Conservation (phyloP, 2,329 filamentous ascomycete genomes). For the Colletotrichum sp. region DNA sequence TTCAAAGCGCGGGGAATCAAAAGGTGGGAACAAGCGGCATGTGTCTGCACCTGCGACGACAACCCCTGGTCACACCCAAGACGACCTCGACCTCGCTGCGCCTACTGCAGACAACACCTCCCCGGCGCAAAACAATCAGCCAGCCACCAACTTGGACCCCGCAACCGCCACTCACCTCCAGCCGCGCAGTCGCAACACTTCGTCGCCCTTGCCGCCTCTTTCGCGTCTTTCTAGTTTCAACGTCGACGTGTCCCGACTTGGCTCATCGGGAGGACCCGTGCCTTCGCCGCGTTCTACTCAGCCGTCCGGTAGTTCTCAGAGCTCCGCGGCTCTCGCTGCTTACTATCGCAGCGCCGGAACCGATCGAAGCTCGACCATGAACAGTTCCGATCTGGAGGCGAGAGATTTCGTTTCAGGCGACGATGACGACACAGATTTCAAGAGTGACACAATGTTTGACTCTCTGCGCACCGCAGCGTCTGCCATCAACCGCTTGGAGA, state of each 20-base stretch:
- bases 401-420: conserved; percentile 71
- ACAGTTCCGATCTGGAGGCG: conserved; percentile 72
- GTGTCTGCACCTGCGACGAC: conserved; percentile 56
- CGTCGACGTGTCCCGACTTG: conserved; percentile 55
- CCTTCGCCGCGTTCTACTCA: conserved; percentile 44
- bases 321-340: conserved; percentile 50
- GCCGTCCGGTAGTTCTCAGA: conserved; percentile 45
- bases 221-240: conserved; percentile 61
- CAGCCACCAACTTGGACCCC: conserved; percentile 29
- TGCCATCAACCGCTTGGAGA: conserved; percentile 69
- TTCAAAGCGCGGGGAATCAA: conserved; percentile 53
- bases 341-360: conserved; percentile 37
- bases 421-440: conserved; percentile 79
- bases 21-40: conserved; percentile 52
- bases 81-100: conserved; percentile 22
- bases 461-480: conserved; percentile 76
- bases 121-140: conserved; percentile 30
- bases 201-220: conserved; percentile 62
- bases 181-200: conserved; percentile 48
- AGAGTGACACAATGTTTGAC: conserved; percentile 79
- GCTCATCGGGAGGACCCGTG: conserved; percentile 44
- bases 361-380: conserved; percentile 68
- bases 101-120: conserved; percentile 19
- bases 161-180: conserved; percentile 32
- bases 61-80: conserved; percentile 32